These are phyloP conservation scores for Cyberlindnera misumaiensis DNA, from an alignment of 805 yeast genomes.

Conservation along the genomic window DNA sequence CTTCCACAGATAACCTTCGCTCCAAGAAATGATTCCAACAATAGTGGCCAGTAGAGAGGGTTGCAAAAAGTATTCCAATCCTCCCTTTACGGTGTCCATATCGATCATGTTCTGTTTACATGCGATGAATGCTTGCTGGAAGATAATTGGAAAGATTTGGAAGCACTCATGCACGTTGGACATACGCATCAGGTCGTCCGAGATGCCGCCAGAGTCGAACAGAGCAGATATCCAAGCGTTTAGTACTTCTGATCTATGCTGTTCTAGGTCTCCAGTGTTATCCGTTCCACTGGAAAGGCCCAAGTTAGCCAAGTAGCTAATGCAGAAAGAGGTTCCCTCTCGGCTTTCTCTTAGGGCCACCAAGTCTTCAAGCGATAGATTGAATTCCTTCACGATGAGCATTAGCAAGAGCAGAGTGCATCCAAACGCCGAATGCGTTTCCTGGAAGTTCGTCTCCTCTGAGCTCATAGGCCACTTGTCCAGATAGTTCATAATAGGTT, in stretches of 20 bases:
- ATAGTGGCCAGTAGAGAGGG: constrained; percentile 60
- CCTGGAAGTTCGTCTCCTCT: constrained; percentile 56
- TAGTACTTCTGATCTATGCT: constrained; percentile 28
- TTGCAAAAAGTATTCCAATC: constrained; percentile 82
- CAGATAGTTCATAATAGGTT: constrained; percentile 42
- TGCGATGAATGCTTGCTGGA: constrained; percentile 66
- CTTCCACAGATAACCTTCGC: constrained; percentile 33
- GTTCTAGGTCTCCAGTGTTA: constrained; percentile 17
- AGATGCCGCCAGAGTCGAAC: constrained; percentile 77
- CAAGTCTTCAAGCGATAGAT: constrained; percentile 25
- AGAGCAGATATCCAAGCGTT: constrained; percentile 76
- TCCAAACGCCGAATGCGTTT: constrained; percentile 63
- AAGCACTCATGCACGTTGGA: constrained; percentile 63
- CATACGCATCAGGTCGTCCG: constrained; percentile 71
- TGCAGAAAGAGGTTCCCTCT: constrained; percentile 25
- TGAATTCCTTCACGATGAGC: constrained; percentile 33
- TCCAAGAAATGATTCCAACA: constrained; percentile 48
- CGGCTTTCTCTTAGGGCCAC: constrained; percentile 12
- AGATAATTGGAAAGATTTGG: constrained; percentile 62
- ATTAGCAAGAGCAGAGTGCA: constrained; percentile 43
- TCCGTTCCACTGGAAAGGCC: constrained; percentile 22
- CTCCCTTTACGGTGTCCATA: constrained; percentile 57
- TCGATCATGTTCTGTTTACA: constrained; percentile 49
- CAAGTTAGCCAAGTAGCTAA: constrained; percentile 23
- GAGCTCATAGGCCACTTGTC: constrained; percentile 36